A percentile compares a stretch with the other conserved stretches of the same genome.
Conservation (phyloP, 495 filamentous ascomycete genomes). For the Clavariopsis aquatica region DNA sequence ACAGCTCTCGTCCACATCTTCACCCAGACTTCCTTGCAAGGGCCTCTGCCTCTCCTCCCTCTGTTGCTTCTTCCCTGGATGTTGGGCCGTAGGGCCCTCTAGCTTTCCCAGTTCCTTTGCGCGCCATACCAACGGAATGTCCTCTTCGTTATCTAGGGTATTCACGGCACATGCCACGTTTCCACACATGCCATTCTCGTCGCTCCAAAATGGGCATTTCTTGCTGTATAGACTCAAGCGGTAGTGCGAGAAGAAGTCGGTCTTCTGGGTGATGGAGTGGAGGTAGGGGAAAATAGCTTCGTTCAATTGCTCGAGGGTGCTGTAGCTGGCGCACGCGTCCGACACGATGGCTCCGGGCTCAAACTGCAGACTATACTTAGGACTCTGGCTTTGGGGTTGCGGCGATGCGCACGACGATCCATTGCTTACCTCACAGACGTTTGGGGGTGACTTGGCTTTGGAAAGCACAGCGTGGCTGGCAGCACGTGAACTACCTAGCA, state of each 20-base stretch:
- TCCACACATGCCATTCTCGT: conserved; percentile 90
- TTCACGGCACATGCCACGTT: conserved; percentile 98
- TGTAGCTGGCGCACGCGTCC: conserved; percentile 91
- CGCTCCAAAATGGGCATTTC: conserved; percentile 93
- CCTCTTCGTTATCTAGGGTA: conserved; percentile 91
- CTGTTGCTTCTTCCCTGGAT: conserved; percentile 75
- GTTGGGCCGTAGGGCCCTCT: conserved; percentile 84
- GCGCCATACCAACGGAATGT: conserved; percentile 89
- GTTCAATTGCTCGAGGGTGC: conserved; percentile 83
- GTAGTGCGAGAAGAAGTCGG: conserved; percentile 98
- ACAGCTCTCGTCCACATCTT: conserved; percentile 88
- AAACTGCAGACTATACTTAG: conserved; percentile 52
- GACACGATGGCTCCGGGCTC: conserved; percentile 67
- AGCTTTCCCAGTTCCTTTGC: conserved; percentile 89
- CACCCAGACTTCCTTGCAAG: conserved; percentile 78
- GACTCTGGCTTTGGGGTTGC: conserved; percentile 13
- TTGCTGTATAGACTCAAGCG: conserved; percentile 95
- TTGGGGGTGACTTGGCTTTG: conserved; percentile 48
- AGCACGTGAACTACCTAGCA: conserved; percentile 55
- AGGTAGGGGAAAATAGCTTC: conserved; percentile 75
- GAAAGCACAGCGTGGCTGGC: conserved; percentile 43
- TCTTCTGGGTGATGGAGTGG: conserved; percentile 75
- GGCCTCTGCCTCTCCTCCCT: conserved; percentile 66
- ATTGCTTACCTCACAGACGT: conserved; percentile 67
- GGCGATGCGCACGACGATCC: conserved; percentile 16